Percentiles rank a stretch among this genome's conserved stretches.
Evolutionary conservation across 371 early-diverging fungal genomes (phyloP).

Genomic region (Apophysomyces ossiformis): DNA sequence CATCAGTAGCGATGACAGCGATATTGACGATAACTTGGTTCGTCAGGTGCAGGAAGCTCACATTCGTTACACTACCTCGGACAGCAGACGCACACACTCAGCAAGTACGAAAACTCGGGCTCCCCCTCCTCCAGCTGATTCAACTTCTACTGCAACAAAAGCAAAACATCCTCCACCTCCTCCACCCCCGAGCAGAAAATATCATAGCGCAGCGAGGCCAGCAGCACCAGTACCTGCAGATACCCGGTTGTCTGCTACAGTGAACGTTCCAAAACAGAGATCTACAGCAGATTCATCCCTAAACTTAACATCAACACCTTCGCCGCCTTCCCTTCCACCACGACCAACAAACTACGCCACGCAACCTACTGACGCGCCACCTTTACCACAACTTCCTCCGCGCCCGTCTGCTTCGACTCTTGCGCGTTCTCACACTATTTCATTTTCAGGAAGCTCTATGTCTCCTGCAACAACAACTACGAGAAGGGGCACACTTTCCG

Average conservation of each 20-base stretch:
- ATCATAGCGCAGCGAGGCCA: slow-evolving; percentile 33
- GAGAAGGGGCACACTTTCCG: not conserved
- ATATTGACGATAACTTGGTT: slow-evolving; percentile 9
- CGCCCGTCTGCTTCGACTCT: slow-evolving; percentile 42
- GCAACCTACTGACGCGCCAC: slow-evolving; percentile 16
- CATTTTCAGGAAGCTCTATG: not conserved
- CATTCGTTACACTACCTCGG: slow-evolving; percentile 8
- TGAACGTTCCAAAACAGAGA: not conserved
- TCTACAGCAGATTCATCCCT: slow-evolving; percentile 11
- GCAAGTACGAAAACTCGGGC: not conserved
- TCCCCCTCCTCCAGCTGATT: not conserved
- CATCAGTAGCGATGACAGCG: slow-evolving; percentile 12
- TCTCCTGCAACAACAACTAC: not conserved
- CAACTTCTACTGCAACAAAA: not conserved
- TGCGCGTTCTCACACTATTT: slow-evolving; percentile 40
- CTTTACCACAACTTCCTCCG: slow-evolving; percentile 42
- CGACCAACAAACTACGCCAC: slow-evolving; percentile 11
- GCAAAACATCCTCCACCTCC: slow-evolving; percentile 37
- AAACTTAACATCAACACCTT: slow-evolving; percentile 16
- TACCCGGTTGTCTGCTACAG: not conserved
- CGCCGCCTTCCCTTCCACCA: slow-evolving; percentile 23
- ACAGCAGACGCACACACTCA: not conserved
- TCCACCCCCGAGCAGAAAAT: slow-evolving; percentile 48
- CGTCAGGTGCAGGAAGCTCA: slow-evolving; percentile 14
- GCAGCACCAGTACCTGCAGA: not conserved